Evolutionary conservation across 768 basidiomycete species (phyloP).

Genomic region (Gymnopilus dilepis): DNA sequence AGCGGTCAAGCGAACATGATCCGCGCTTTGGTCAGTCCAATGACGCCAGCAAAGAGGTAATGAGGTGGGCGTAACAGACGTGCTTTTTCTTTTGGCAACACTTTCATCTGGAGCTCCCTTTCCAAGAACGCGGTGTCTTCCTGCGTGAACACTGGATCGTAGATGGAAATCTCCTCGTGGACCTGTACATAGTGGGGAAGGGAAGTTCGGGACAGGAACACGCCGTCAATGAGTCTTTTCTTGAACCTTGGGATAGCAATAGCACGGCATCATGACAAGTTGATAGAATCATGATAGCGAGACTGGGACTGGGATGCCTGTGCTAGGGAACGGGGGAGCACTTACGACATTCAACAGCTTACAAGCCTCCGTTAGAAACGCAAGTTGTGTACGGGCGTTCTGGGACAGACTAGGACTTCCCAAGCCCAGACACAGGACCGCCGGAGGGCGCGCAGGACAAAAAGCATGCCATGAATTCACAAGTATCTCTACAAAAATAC

Average conservation of each 20-base stretch:
- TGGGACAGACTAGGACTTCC: conserved; percentile 71
- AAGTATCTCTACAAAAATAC: conserved; percentile 23
- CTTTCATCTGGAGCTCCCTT: conserved; percentile 44
- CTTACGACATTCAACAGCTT: conserved; percentile 59
- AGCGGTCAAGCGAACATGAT: not conserved
- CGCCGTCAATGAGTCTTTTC: conserved; percentile 11
- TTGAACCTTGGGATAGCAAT: conserved; percentile 5
- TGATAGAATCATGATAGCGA: conserved; percentile 13
- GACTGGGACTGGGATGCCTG: not conserved
- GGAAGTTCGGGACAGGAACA: conserved; percentile 9
- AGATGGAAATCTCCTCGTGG: conserved; percentile 53
- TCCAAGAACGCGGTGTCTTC: conserved; percentile 60
- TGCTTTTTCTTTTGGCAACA: conserved; percentile 54
- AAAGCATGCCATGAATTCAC: conserved; percentile 24
- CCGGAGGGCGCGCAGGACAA: conserved; percentile 15
- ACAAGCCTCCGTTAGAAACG: conserved; percentile 63
- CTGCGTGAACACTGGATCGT: conserved; percentile 77
- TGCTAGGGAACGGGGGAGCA: conserved; percentile 5
- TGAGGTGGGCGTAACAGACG: conserved; percentile 34
- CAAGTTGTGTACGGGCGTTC: conserved; percentile 71
- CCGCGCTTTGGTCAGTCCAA: conserved; percentile 18
- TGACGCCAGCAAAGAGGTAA: conserved; percentile 11
- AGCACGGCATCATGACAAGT: conserved; percentile 10
- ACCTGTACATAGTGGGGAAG: conserved; percentile 46
- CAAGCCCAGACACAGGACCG: conserved; percentile 70